Base-by-base conservation (phyloP, 1,139 yeast species). In the Pichia terricola region DNA sequence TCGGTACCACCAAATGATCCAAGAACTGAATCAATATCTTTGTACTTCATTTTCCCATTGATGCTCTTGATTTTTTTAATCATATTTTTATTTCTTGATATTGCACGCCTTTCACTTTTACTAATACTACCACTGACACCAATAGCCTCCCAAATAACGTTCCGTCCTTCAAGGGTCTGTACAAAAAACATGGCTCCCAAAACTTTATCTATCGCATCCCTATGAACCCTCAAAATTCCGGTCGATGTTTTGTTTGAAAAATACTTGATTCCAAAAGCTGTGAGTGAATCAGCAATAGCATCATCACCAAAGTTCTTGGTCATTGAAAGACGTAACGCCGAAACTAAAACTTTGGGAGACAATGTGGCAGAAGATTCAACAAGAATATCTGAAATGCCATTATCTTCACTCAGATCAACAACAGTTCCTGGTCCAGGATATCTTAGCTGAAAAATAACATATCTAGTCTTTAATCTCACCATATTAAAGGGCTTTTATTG, bases 401-500 rank as follows among this genome's bases (percentile, higher is more conserved):
- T 6, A 28, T 28, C 32, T 10, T 28, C n/a, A n/a, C n/a, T n/a
- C n/a, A n/a, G n/a, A n/a, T n/a, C n/a, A n/a, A n/a, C n/a, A n/a
- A n/a, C n/a, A n/a, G n/a, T n/a, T n/a, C n/a, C 32, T 28, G 32
- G 10, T 7, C 6, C 32, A 0, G 95, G 95, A 51, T 79, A 79
- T 11, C 85, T 62, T 1, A 89, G 64, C 52, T 88, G 95, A 59
- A 89, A 87, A 8, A 88, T 69, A 27, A 89, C 70, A 58, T 89
- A 89, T 52, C 97, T 68, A 32, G 88, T 81, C 61, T 89, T 89
- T 39, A 88, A 69, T 57, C 97, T 74, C 27, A 89, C 97, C 97
- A 89, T 88, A 8, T 30, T 26, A 11, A n/a, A n/a, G n/a, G n/a
- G 3, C 25, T 9, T n/a, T n/a, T 25, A 25, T 38, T 28, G 8